phyloP scores from a whole-genome alignment of 257 asterid genomes.

The Salvia splendens region DNA sequence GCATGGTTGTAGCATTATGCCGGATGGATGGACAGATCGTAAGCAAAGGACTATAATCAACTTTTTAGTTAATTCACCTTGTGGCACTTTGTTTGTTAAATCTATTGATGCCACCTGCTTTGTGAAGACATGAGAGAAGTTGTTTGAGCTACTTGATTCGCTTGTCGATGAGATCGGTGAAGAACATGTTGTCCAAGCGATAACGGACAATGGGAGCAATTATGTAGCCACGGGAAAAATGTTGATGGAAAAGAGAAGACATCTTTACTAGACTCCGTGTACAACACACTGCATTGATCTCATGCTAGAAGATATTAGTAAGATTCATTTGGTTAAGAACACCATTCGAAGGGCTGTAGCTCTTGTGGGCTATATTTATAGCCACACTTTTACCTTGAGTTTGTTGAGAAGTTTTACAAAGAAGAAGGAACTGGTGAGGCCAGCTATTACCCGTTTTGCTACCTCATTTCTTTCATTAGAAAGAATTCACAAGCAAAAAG shows the following conservation, averaged over 20 bases:
- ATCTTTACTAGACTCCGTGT: conserved; percentile 2
- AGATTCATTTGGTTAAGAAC: neutral
- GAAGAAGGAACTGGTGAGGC: neutral
- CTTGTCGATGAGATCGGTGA: too few relatives aligned
- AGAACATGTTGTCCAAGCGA: too few relatives aligned
- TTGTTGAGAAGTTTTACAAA: neutral
- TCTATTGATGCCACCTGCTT: neutral
- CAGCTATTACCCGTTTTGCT: neutral
- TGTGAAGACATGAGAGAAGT: neutral
- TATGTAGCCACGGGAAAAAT: neutral
- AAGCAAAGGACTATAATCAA: neutral
- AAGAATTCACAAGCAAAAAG: neutral
- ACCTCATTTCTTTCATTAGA: neutral
- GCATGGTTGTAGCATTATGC: neutral
- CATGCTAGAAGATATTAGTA: neutral
- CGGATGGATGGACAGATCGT: neutral
- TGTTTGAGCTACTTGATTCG: neutral
- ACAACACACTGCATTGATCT: neutral
- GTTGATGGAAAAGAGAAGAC: neutral
- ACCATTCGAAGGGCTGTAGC: neutral
- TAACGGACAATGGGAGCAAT: neutral
- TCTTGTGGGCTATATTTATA: neutral
- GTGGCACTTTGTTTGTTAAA: neutral
- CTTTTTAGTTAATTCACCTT: neutral
- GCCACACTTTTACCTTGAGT: neutral